Base-by-base conservation (phyloP, 108 stramenopile genomes). In the Stephanodiscus triporus region DNA sequence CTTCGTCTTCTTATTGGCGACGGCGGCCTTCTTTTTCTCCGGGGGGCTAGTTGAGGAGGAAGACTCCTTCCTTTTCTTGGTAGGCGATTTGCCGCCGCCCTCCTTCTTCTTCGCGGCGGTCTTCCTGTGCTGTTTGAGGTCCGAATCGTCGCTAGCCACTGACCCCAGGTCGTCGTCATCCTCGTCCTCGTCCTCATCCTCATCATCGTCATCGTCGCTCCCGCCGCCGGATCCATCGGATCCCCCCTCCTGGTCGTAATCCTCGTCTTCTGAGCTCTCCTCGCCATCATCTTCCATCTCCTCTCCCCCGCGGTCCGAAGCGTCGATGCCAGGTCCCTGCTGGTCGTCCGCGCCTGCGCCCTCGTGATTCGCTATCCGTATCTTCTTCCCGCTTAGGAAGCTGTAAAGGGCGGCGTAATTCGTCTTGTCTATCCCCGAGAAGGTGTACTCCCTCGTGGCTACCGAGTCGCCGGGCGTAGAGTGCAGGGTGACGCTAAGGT, bases 331-430 rank as follows among this genome's bases (percentile, higher is more conserved):
- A 13, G n/a, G n/a, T n/a, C n/a, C 56, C 49, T 24, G 70, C 60
- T 42, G 22, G 60, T 61, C 37, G 19, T 2, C 53, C 13, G 73
- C 80, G 10, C 63, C 77, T 16, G 74, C 67, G 27, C 82, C 91
- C 72, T 96, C 85, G 60, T 96, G 84, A 72, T 98, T 97, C 70
- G 93, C 96, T 84, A 98, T 96, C 37, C 82, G 82, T 59, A 99
- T 91, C 58, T 89, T 88, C 70, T 97, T 97, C 42, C 83, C 81
- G 24, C 84, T 87, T 17, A 98, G 68, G 77, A 98, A 98, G 77
- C 89, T 86, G 83, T 95, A 89, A 73, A 95, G 64, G 23, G 89
- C 75, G 29, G 87, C 68, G 83, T 94, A 96, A 83, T 97, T 93
- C 48, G 91, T 83, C 58, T 94, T 89, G 80, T 97, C 94, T 67